Percentiles rank a stretch among this genome's conserved stretches.
Evolutionary conservation across 768 basidiomycete genomes (phyloP).

Genomic region (Phanerodontia chrysosporium): DNA sequence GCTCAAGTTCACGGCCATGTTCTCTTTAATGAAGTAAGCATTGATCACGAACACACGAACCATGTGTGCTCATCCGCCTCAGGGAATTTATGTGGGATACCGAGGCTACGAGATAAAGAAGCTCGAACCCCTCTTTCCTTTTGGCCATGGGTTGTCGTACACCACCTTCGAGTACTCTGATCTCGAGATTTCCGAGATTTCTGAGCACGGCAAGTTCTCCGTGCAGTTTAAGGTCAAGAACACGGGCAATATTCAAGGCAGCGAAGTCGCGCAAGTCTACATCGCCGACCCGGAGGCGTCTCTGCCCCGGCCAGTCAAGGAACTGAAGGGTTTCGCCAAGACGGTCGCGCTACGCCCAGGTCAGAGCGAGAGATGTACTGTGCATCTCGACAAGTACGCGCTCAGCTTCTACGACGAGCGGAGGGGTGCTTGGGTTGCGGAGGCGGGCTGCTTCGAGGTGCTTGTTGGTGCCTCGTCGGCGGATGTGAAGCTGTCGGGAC

Average conservation of each 20-base stretch:
- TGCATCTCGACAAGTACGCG: slow-evolving; percentile 44
- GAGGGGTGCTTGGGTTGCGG: slow-evolving; percentile 23
- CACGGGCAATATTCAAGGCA: slow-evolving; percentile 38
- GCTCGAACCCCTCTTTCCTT: slow-evolving; percentile 46
- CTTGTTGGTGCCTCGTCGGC: slow-evolving; percentile 42
- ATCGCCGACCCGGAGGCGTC: slow-evolving; percentile 38
- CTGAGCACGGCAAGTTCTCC: slow-evolving; percentile 30
- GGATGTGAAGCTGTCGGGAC: slow-evolving; percentile 35
- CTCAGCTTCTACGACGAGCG: slow-evolving; percentile 45
- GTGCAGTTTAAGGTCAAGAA: slow-evolving; percentile 45
- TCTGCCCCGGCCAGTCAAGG: slow-evolving; percentile 40
- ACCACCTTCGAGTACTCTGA: slow-evolving; percentile 50
- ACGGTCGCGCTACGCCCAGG: slow-evolving; percentile 40
- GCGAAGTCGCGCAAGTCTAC: slow-evolving; percentile 47
- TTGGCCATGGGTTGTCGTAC: slow-evolving; percentile 59
- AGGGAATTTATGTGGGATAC: slow-evolving; percentile 53
- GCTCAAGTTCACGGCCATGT: slow-evolving; percentile 41
- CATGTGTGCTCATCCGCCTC: background rate
- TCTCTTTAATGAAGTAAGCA: slow-evolving; percentile 41
- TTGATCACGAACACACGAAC: slow-evolving; percentile 29
- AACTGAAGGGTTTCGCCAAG: slow-evolving; percentile 47
- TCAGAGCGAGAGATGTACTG: slow-evolving; percentile 33
- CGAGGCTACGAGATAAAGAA: slow-evolving; percentile 44
- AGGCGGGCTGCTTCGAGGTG: slow-evolving; percentile 43
- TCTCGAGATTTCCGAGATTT: slow-evolving; percentile 32